Evolutionary conservation across 192 early-diverging fungal genomes (phyloP), one percentile per base, ranked within the genome.

Genomic region (Pilobolus umbonatus): DNA sequence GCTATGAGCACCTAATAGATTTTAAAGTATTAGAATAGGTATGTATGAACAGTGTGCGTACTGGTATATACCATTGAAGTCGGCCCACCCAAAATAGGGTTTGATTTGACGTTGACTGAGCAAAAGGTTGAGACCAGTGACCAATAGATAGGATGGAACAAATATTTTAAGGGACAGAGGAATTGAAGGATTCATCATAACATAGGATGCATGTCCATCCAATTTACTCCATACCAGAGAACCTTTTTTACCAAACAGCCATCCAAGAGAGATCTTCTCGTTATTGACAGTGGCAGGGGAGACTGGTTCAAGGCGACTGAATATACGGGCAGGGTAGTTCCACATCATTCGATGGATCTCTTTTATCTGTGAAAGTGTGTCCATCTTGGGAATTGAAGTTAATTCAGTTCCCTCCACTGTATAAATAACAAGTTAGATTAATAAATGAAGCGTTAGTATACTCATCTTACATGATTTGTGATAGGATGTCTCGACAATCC

Each of bases 401-500:
- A 30, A 21, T 19, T 26, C 58, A 12, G 32, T 29, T 15, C 24
- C 34, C 15, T 29, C 32, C 12, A 44, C 35, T 46, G 29, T 26
- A 47, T 7, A n/a, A n/a, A 60, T 49, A 15, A 24, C n/a, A 31
- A 57, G 15, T 6, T n/a, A 17, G 5, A 29, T 39, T 38, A n/a
- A n/a, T 39, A 21, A 29, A n/a, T 38, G 12, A 25, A 24, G n/a
- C 22, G 5, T n/a, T 12, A 44, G 19, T 6, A 38, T 21, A 3
- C 2, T 19, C 32, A 24, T 12, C 62, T 57, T 64, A 64, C 62
- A 48, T 44, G 7, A 14, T 25, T 36, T 28, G 9, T 55, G 62
- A 39, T 57, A 54, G 14, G 47, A 17, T 12, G 46, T 31, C 35
- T 95, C 93, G 45, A 92, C 74, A 32, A 78, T 79, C 90, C 91